Evolutionary conservation across 1,284 basidiomycete genomes (phyloP).

Genomic region (Sanguinoderma infundibulare): DNA sequence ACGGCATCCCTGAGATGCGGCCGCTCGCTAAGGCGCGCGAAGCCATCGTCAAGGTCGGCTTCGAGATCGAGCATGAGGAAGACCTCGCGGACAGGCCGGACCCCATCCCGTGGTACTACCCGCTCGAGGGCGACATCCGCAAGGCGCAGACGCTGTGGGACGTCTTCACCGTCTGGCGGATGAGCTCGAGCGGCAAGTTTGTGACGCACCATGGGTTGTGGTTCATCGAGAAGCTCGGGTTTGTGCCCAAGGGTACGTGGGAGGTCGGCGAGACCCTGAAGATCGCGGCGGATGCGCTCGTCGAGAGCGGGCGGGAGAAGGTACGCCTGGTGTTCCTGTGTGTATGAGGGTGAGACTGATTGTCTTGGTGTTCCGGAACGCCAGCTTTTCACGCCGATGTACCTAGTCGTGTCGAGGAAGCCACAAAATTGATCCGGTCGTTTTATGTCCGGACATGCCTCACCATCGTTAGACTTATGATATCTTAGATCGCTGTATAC

Average conservation of each 20-base stretch:
- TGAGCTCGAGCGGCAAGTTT: constrained; percentile 87
- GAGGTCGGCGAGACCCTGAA: constrained; percentile 92
- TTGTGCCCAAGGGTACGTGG: constrained; percentile 93
- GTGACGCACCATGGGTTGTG: constrained; percentile 86
- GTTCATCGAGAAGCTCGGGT: constrained; percentile 77
- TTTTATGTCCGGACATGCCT: not conserved
- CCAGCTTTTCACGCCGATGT: constrained; percentile 85
- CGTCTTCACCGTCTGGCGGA: constrained; percentile 86
- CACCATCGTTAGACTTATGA: constrained; percentile 10
- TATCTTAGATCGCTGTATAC: constrained; percentile 24
- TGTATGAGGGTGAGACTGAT: not conserved
- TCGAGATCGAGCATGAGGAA: constrained; percentile 90
- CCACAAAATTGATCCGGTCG: constrained; percentile 40
- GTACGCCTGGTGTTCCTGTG: constrained; percentile 44
- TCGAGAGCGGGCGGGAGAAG: constrained; percentile 87
- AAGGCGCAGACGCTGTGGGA: constrained; percentile 98
- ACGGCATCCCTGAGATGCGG: constrained; percentile 98
- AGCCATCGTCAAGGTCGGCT: constrained; percentile 87
- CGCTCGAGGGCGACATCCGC: constrained; percentile 89
- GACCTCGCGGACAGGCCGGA: constrained; percentile 91
- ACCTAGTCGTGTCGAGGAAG: constrained; percentile 71
- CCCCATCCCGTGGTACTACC: constrained; percentile 93
- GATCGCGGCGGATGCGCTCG: constrained; percentile 80
- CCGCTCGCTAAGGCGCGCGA: constrained; percentile 73
- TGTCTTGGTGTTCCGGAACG: constrained; percentile 7